Percentiles rank a stretch among this genome's conserved stretches.
Evolutionary conservation across 495 filamentous ascomycete genomes (phyloP).

Genomic region (Clohesyomyces aquaticus): DNA sequence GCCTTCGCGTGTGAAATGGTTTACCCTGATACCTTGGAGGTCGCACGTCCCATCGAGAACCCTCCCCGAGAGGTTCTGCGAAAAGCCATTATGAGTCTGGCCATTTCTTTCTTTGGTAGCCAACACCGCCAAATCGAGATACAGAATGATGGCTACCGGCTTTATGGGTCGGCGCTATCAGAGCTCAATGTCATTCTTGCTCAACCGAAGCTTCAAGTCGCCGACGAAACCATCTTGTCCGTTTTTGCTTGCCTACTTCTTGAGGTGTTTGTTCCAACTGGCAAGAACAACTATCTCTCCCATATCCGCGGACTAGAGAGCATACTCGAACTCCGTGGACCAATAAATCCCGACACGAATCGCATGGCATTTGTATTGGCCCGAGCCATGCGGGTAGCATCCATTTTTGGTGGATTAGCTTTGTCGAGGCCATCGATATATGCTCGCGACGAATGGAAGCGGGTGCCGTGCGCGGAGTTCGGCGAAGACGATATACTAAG

Average conservation of each 20-base stretch:
- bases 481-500: constrained; percentile 4
- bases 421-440: constrained; percentile 1
- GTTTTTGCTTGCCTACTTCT: constrained; percentile 22
- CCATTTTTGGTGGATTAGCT: constrained; percentile 17
- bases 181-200: constrained; percentile 17
- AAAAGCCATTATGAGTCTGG: constrained; percentile 14
- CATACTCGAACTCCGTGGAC: constrained; percentile 17
- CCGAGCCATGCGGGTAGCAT: background rate
- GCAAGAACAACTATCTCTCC: constrained; percentile 13
- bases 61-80: constrained; percentile 6
- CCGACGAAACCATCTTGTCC: constrained; percentile 24
- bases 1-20: constrained; percentile 21
- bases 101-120: constrained; percentile 23
- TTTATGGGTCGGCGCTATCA: constrained; percentile 14
- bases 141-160: constrained; percentile 6
- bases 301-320: constrained; percentile 22
- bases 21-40: background rate
- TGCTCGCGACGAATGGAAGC: constrained; percentile 22
- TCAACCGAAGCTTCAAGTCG: constrained; percentile 11
- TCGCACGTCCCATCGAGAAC: background rate
- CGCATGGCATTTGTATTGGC: background rate
- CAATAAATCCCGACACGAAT: background rate
- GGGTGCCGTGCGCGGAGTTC: background rate
- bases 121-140: constrained; percentile 18
- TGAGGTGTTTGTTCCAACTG: constrained; percentile 26